phyloP scores from a whole-genome alignment of 805 yeast species.

The Wickerhamiella sorbophila region DNA sequence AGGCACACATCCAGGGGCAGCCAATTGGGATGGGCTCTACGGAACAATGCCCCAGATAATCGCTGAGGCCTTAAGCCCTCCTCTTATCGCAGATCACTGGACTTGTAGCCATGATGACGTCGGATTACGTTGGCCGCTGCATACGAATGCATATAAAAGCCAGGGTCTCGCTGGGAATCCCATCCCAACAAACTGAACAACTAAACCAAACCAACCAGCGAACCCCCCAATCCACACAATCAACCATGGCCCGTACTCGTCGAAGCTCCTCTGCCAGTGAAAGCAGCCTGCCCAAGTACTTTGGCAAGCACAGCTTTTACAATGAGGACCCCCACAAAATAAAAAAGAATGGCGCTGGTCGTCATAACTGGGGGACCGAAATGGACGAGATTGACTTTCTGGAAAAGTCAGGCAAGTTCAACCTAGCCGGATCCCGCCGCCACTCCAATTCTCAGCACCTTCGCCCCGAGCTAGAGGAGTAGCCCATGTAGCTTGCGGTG shows the following conservation, averaged over 20 bases:
- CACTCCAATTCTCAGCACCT: slow-evolving; percentile 22
- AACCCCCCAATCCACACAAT: background rate
- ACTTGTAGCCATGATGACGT: too few species aligned
- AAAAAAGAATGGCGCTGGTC: slow-evolving; percentile 77
- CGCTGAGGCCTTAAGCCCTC: too few species aligned
- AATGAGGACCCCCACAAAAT: slow-evolving; percentile 61
- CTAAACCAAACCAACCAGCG: too few species aligned
- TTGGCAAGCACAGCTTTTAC: slow-evolving; percentile 59
- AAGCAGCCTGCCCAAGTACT: slow-evolving; percentile 50
- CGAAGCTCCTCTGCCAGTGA: slow-evolving; percentile 34
- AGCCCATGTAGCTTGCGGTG: too few species aligned
- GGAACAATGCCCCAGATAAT: too few species aligned
- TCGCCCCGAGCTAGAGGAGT: background rate
- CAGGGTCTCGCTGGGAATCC: background rate
- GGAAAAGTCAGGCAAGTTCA: slow-evolving; percentile 42
- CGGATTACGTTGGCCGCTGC: background rate
- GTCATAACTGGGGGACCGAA: slow-evolving; percentile 68
- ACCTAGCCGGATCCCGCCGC: slow-evolving; percentile 24
- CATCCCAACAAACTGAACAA: background rate
- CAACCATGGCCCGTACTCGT: slow-evolving; percentile 20
- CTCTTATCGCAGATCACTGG: too few species aligned
- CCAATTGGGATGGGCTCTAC: too few species aligned
- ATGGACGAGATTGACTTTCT: slow-evolving; percentile 59
- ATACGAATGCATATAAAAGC: background rate
- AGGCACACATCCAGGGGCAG: too few species aligned